Base-by-base conservation (phyloP, 2,329 filamentous ascomycete genomes). In the Arthrinium puccinioides region DNA sequence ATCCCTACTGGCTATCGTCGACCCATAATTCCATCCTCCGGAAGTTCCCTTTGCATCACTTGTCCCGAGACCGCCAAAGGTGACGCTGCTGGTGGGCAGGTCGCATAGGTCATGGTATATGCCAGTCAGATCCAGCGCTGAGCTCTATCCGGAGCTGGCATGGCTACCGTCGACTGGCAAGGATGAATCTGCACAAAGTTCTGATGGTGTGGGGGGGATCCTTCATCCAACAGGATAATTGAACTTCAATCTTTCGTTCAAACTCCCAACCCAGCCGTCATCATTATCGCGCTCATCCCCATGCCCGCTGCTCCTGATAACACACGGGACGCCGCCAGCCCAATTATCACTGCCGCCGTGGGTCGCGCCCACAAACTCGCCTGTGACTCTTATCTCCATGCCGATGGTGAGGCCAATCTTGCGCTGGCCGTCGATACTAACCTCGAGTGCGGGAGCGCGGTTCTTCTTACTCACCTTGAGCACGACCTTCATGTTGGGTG, bases 181-280 rank as follows among this genome's bases (percentile, higher is more conserved):
- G n/a, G n/a, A n/a, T n/a, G n/a, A n/a, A n/a, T n/a, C n/a, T n/a
- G n/a, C n/a, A n/a, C n/a, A n/a, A n/a, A n/a, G n/a, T n/a, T n/a
- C n/a, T n/a, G n/a, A n/a, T n/a, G n/a, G n/a, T n/a, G n/a, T n/a
- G n/a, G n/a, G n/a, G n/a, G n/a, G n/a, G 6, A 20, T 21, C 14
- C 20, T 13, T 38, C 27, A 43, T 5, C 92, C 92, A 69, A 97
- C 97, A 0, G 90, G 89, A 63, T 95, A 87, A 59, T 98, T 98
- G 59, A 97, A 98, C 66, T 98, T 98, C 49, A 98, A 64, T 53
- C 97, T 58, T 9, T 87, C 87, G 55, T 95, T 98, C 54, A 98
- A 62, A 0, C 92, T 90, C 1, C 90, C 90, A 3, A 98, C 90
- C 92, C 92, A 98, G 14, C 90, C 87, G 59, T 97, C 90, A 52